Conservation (phyloP, 352 stramenopile genomes). For the Phytophthora syringae region DNA sequence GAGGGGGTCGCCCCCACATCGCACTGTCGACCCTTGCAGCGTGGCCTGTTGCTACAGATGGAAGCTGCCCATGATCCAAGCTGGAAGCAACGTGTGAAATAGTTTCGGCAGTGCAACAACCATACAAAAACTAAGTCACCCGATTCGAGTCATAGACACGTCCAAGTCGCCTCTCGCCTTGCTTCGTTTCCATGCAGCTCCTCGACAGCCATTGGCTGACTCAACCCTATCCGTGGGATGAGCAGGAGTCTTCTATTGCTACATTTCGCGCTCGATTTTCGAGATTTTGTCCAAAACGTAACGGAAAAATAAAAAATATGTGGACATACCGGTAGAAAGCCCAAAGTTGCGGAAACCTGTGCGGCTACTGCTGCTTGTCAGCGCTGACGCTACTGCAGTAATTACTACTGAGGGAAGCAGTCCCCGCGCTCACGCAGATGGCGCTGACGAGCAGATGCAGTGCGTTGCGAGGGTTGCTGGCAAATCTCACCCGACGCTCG, state of each 20-base stretch:
- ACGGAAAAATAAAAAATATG: too few species aligned
- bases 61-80: constrained; percentile 13
- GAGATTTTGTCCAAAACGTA: too few species aligned
- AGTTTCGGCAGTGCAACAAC: not conserved
- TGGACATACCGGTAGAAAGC: too few species aligned
- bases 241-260: not conserved
- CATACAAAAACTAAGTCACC: constrained; percentile 14
- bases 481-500: constrained; percentile 17
- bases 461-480: constrained; percentile 7
- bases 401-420: not conserved
- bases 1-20: constrained; percentile 10
- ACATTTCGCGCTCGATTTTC: not conserved
- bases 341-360: too few species aligned
- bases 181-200: constrained; percentile 35
- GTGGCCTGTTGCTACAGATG: not conserved
- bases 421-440: constrained; percentile 9
- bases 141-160: constrained; percentile 25
- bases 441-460: constrained; percentile 1
- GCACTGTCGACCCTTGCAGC: too few species aligned
- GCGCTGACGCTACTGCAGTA: not conserved
- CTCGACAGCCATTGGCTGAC: constrained; percentile 15
- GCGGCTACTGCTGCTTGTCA: too few species aligned
- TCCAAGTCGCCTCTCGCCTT: constrained; percentile 5
- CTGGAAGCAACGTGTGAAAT: constrained; percentile 31
- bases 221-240: constrained; percentile 24